Evolutionary conservation across 805 yeast genomes (phyloP).

Genomic region (Cyberlindnera sargentensis): DNA sequence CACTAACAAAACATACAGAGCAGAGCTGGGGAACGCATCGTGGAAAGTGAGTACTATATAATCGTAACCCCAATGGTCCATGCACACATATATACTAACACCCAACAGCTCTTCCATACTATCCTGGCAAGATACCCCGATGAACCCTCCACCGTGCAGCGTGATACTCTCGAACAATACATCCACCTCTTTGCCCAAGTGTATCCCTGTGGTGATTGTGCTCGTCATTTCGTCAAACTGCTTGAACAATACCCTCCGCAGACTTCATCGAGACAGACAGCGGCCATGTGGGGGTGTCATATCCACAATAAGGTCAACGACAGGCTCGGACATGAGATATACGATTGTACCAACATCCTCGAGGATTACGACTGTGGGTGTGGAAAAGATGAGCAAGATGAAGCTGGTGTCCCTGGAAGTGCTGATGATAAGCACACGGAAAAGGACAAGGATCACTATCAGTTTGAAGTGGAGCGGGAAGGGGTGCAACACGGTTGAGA

Average conservation of each 20-base stretch:
- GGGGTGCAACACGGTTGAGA: constrained; percentile 36
- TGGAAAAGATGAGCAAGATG: constrained; percentile 56
- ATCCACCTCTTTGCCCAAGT: constrained; percentile 78
- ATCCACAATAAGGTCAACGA: constrained; percentile 83
- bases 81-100: neutral
- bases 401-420: constrained; percentile 7
- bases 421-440: neutral
- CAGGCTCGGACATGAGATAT: constrained; percentile 56
- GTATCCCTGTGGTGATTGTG: constrained; percentile 97
- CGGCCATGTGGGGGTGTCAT: constrained; percentile 95
- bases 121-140: constrained; percentile 90
- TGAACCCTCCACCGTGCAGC: constrained; percentile 57
- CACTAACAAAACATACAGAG: constrained; percentile 21
- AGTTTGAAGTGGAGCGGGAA: constrained; percentile 42
- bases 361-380: constrained; percentile 98
- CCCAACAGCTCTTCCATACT: constrained; percentile 62
- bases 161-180: constrained; percentile 54
- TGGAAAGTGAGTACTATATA: constrained; percentile 43
- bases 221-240: constrained; percentile 75
- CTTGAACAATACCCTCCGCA: constrained; percentile 80
- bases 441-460: constrained; percentile 36
- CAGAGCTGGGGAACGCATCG: constrained; percentile 83
- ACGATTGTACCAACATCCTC: constrained; percentile 78
- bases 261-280: constrained; percentile 61
- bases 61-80: no score